Percentiles rank a stretch among this genome's conserved stretches.
phyloP scores from a whole-genome alignment of 805 yeast species.

The Candida nonsorbophila region DNA sequence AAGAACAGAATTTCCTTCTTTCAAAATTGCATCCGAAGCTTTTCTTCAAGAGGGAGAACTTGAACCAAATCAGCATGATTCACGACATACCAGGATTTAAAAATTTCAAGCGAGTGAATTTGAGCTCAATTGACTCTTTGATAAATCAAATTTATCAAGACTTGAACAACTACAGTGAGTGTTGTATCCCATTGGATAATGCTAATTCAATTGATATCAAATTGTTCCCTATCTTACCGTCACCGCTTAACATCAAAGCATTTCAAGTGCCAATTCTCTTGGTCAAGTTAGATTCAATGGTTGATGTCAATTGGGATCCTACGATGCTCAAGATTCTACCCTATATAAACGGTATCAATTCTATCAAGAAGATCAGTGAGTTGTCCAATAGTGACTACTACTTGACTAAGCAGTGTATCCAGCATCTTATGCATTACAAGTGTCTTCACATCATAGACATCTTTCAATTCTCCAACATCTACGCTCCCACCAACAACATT shows the following conservation, averaged over 20 bases:
- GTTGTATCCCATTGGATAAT: constrained; percentile 87
- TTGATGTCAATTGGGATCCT: constrained; percentile 96
- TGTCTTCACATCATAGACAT: constrained; percentile 80
- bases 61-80: constrained; percentile 6
- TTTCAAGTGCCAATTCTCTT: constrained; percentile 92
- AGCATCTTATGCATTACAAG: constrained; percentile 84
- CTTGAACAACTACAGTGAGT: constrained; percentile 90
- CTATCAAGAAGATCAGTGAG: constrained; percentile 68
- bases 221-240: constrained; percentile 84
- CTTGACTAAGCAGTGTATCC: constrained; percentile 80
- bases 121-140: constrained; percentile 58
- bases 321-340: constrained; percentile 88
- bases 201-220: constrained; percentile 90
- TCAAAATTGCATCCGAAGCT: constrained; percentile 45
- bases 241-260: constrained; percentile 67
- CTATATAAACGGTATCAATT: constrained; percentile 82
- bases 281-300: constrained; percentile 63
- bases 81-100: constrained; percentile 27
- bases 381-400: constrained; percentile 76
- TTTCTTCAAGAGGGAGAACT: constrained; percentile 28
- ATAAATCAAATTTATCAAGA: constrained; percentile 92
- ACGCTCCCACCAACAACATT: constrained; percentile 82
- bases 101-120: constrained; percentile 26
- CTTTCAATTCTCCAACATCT: constrained; percentile 82
- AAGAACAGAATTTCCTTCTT: constrained; percentile 77